Evolutionary conservation across 2,329 filamentous ascomycete species (phyloP), one percentile per base, ranked within the genome.

Genomic region (Ciborinia camelliae): DNA sequence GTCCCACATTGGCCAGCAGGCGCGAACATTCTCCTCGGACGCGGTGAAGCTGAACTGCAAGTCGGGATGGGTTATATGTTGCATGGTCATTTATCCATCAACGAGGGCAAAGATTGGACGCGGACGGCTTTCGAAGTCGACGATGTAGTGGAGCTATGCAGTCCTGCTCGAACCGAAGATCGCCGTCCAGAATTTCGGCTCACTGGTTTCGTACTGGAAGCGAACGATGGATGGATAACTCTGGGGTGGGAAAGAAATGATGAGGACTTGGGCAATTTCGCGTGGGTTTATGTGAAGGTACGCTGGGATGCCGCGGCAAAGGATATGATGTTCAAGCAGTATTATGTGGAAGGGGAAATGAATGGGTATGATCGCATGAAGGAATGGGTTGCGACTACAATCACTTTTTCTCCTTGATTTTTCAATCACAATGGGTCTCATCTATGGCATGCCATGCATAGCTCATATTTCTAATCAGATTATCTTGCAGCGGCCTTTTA

Each of bases 261-360:
- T 59, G 62, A 59, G 20, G 62, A 64, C 35, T 48, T 51, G 45
- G 53, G 62, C 2, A 64, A 64, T 51, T 64, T 64, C 30, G 45
- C 62, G 1, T 64, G 62, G 62, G 43, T 59, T 2, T 59, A 51
- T 43, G 62, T 50, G 32, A 59, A 28, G 30, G 12, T 51, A 4
- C 26, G 2, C 0, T 64, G 47, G 47, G 32, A 23, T 7, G 5
- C 6, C 28, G 53, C 62, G 18, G 26, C 9, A 12, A 9, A 43
- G 15, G 45, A 59, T 45, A 64, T 64, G 62, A 14, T 41, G 32
- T 41, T 30, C 23, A 51, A 45, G 20, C 37, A 59, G 62, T 64
- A 59, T 59, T 59, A 47, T 37, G 26, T 64, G 30, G 62, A 64
- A 23, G 62, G 62, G 1, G 1, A 18, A 20, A 64, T 64, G 62